Evolutionary conservation across 768 basidiomycete species (phyloP).

Genomic region (Russula abietina): DNA sequence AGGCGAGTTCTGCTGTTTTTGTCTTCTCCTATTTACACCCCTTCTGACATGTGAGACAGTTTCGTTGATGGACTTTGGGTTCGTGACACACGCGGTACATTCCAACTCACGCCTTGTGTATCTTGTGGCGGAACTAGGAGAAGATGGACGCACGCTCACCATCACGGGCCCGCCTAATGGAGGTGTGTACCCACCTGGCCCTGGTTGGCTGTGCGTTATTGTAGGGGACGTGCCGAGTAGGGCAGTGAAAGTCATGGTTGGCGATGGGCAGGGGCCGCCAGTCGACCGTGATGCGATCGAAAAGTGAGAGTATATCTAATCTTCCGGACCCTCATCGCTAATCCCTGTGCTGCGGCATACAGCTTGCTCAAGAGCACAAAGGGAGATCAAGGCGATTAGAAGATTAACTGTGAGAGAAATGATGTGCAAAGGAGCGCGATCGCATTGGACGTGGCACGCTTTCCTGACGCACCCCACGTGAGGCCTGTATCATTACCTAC

Average conservation of each 20-base stretch:
- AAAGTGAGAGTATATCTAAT: conserved; percentile 42
- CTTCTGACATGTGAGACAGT: conserved; percentile 37
- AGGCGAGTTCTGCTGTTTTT: conserved; percentile 33
- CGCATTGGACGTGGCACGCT: not conserved
- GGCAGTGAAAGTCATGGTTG: conserved; percentile 61
- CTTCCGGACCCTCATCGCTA: not conserved
- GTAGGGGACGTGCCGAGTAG: conserved; percentile 59
- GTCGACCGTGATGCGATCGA: conserved; percentile 49
- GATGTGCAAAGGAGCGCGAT: not conserved
- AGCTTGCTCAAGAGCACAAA: conserved; percentile 47
- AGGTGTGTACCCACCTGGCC: conserved; percentile 71
- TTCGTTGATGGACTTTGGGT: conserved; percentile 76
- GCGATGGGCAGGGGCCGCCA: conserved; percentile 55
- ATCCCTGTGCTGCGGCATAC: conserved; percentile 1
- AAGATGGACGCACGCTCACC: conserved; percentile 44
- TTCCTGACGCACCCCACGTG: conserved; percentile 4
- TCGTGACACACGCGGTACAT: conserved; percentile 70
- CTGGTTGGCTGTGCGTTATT: conserved; percentile 69
- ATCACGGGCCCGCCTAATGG: conserved; percentile 61
- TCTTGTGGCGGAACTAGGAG: conserved; percentile 42
- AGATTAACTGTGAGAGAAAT: not conserved
- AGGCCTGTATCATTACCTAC: not conserved
- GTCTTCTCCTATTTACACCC: not conserved
- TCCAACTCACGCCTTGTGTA: conserved; percentile 73
- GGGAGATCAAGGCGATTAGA: not conserved